A percentile compares a stretch with the other conserved stretches of the same genome.
These are phyloP conservation scores for Mortierella antarctica DNA, from an alignment of 192 early-diverging fungal genomes.

Conservation along the genomic window DNA sequence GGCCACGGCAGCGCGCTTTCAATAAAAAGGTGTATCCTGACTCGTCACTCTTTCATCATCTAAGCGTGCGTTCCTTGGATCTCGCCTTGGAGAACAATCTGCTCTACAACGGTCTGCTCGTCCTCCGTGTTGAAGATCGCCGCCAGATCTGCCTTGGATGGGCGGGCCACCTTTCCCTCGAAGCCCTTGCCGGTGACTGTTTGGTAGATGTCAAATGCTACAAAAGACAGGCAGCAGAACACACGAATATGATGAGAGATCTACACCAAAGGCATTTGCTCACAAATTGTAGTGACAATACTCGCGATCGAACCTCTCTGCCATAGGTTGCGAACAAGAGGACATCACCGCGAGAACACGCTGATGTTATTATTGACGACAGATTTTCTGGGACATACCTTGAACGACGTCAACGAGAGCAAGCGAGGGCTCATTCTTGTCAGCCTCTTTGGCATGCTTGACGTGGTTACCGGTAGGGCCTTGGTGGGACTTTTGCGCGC, in stretches of 20 bases:
- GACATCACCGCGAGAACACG: not conserved
- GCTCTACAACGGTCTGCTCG: slow-evolving; percentile 19
- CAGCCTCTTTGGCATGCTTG: not conserved
- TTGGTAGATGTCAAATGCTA: slow-evolving; percentile 36
- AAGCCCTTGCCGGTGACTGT: slow-evolving; percentile 31
- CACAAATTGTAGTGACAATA: too few species aligned
- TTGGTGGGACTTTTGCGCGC: slow-evolving; percentile 28
- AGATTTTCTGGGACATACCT: slow-evolving; percentile 11
- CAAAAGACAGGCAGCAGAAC: not conserved
- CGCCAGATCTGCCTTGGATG: slow-evolving; percentile 23
- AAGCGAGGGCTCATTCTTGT: slow-evolving; percentile 4
- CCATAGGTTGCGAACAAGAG: not conserved
- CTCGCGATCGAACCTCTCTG: not conserved
- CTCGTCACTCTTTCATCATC: not conserved
- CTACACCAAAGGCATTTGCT: too few species aligned
- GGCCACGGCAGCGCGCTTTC: too few species aligned
- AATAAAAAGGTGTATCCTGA: too few species aligned
- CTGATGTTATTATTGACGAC: not conserved
- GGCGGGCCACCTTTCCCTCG: slow-evolving; percentile 24
- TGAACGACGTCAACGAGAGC: slow-evolving; percentile 44
- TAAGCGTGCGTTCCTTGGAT: slow-evolving; percentile 7
- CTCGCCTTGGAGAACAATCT: slow-evolving; percentile 44
- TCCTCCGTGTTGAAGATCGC: slow-evolving; percentile 39
- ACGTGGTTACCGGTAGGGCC: slow-evolving; percentile 4
- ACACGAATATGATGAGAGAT: too few species aligned